Evolutionary conservation across 1,284 basidiomycete genomes (phyloP).

Genomic region (Coniferiporia sulphurascens): DNA sequence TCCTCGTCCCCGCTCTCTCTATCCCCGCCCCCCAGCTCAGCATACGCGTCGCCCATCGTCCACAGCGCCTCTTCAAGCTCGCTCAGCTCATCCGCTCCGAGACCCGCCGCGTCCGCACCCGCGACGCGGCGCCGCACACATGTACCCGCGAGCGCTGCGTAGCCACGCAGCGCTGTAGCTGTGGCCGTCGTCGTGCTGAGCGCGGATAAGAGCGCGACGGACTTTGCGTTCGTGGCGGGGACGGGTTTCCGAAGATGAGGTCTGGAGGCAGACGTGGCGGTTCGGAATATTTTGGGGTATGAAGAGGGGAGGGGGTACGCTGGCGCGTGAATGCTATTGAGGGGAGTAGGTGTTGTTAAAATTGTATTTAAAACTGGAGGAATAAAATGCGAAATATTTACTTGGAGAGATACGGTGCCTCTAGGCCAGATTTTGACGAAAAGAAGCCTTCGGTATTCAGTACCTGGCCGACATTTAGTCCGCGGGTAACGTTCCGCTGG

Average conservation of each 20-base stretch:
- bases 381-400: conserved; percentile 20
- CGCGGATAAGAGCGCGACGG: conserved; percentile 26
- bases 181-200: conserved; percentile 28
- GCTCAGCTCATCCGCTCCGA: conserved; percentile 44
- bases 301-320: conserved; percentile 49
- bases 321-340: conserved; percentile 35
- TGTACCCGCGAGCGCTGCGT: conserved; percentile 40
- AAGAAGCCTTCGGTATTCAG: conserved; percentile 36
- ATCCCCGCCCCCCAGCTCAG: conserved; percentile 25
- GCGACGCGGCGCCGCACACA: conserved; percentile 24
- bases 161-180: conserved; percentile 34
- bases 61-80: conserved; percentile 49
- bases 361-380: neutral
- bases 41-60: conserved; percentile 44
- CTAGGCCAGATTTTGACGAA: conserved; percentile 24
- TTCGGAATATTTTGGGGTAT: conserved; percentile 38
- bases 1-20: conserved; percentile 25
- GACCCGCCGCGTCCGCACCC: conserved; percentile 29
- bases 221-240: conserved; percentile 14
- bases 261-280: neutral
- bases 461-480: conserved; percentile 39
- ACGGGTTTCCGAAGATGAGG: conserved; percentile 7
- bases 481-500: conserved; percentile 51
- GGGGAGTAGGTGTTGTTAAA: neutral
- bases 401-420: conserved; percentile 34